Percentiles rank a stretch among this genome's conserved stretches.
phyloP scores from a whole-genome alignment of 768 basidiomycete genomes.

The Russula sp. region DNA sequence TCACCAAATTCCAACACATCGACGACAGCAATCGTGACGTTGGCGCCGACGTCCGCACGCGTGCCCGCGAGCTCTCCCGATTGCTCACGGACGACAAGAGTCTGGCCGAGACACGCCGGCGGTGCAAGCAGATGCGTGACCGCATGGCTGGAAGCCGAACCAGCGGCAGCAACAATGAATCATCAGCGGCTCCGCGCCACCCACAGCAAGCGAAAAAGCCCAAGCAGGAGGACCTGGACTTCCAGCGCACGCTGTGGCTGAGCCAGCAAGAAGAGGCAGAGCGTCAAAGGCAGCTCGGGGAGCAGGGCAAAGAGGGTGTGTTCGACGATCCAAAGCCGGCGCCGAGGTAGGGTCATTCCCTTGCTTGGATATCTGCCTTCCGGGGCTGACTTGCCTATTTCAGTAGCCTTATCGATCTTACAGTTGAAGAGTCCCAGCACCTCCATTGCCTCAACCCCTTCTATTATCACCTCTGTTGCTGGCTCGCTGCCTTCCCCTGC shows the following conservation, averaged over 20 bases:
- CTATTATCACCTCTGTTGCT: no score
- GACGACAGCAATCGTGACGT: conserved; percentile 92
- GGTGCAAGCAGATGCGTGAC: conserved; percentile 81
- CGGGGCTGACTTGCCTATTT: conserved; percentile 4
- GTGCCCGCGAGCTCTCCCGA: conserved; percentile 94
- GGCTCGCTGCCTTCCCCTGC: no score
- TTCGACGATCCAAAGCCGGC: no score
- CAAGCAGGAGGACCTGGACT: conserved; percentile 64
- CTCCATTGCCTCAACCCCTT: no score
- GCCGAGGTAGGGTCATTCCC: conserved; percentile 48
- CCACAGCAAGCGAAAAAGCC: no score
- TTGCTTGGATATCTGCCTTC: conserved; percentile 25
- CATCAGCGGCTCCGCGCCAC: conserved; percentile 26
- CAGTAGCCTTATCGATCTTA: conserved; percentile 15
- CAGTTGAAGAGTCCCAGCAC: conserved; percentile 19
- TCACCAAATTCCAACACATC: conserved; percentile 92
- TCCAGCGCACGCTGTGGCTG: conserved; percentile 72
- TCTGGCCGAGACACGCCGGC: conserved; percentile 69
- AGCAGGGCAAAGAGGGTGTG: conserved; percentile 62
- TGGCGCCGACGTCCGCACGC: conserved; percentile 90
- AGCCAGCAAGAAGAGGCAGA: conserved; percentile 84
- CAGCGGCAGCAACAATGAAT: conserved; percentile 34
- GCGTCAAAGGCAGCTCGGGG: conserved; percentile 53
- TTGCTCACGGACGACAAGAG: conserved; percentile 75
- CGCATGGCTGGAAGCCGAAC: conserved; percentile 58